Conservation (phyloP, 768 basidiomycete species). For the Lentinula boryana region DNA sequence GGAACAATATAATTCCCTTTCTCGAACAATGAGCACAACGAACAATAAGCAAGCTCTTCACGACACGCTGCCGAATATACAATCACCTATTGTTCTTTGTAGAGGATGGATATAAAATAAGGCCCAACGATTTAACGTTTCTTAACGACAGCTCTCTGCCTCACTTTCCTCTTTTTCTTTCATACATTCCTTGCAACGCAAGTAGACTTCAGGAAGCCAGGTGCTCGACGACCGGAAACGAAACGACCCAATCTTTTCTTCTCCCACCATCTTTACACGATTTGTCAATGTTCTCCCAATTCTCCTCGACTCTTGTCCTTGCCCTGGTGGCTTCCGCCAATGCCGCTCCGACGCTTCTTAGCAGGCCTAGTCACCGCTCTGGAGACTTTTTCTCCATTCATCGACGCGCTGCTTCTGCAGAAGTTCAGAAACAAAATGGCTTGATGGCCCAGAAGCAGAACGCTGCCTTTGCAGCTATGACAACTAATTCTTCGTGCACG, state of each 20-base stretch:
- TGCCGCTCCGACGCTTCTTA: neutral
- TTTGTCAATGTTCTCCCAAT: neutral
- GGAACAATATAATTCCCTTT: neutral
- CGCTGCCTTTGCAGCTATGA: constrained; percentile 38
- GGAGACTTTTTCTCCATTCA: neutral
- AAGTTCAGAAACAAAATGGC: constrained; percentile 34
- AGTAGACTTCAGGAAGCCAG: neutral
- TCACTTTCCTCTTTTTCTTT: neutral
- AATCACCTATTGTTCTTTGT: neutral
- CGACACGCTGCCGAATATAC: neutral
- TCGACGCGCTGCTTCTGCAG: neutral
- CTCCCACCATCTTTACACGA: neutral
- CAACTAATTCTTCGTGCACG: constrained; percentile 38
- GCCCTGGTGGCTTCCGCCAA: constrained; percentile 1
- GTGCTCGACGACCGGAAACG: neutral
- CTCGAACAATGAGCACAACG: neutral
- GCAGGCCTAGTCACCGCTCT: neutral
- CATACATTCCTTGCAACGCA: neutral
- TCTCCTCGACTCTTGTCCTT: neutral
- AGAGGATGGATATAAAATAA: neutral
- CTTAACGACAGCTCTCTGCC: neutral
- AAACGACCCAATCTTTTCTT: neutral
- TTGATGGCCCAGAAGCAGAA: constrained; percentile 46
- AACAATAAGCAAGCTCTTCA: neutral
- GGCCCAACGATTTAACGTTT: neutral